phyloP scores from a whole-genome alignment of 805 yeast genomes.

The Lipomyces starkeyi region DNA sequence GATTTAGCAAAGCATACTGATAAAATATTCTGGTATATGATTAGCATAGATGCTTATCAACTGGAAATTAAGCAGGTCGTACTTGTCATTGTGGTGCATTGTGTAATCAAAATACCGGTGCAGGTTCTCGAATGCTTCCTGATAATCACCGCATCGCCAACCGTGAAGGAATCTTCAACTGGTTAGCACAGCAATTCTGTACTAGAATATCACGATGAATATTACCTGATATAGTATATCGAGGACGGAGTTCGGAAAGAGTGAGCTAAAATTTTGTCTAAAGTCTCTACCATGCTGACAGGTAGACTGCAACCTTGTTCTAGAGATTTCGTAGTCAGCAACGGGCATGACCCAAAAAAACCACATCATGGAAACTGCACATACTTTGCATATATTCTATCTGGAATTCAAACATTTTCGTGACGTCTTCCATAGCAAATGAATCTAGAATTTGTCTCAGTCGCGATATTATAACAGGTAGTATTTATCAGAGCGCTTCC shows the following conservation, averaged over 20 bases:
- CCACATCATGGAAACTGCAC: not conserved
- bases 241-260: constrained; percentile 60
- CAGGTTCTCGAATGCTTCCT: constrained; percentile 57
- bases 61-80: not conserved
- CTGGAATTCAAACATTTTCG: constrained; percentile 29
- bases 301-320: constrained; percentile 21
- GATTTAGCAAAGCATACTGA: constrained; percentile 75
- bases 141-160: constrained; percentile 59
- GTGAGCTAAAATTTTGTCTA: constrained; percentile 55
- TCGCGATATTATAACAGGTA: not conserved
- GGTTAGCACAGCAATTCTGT: not conserved
- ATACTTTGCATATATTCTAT: constrained; percentile 34
- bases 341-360: not conserved
- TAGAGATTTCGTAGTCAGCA: not conserved
- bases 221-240: constrained; percentile 28
- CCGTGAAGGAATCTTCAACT: constrained; percentile 56
- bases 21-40: constrained; percentile 52
- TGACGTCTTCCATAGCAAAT: constrained; percentile 58
- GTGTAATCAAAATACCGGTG: constrained; percentile 73
- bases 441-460: constrained; percentile 7
- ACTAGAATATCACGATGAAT: not conserved
- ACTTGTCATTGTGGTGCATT: constrained; percentile 56
- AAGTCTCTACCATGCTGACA: constrained; percentile 5
- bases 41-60: not conserved
- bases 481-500: not conserved